Evolutionary conservation across 371 early-diverging fungal species (phyloP).

Genomic region (Mortierella sp.): DNA sequence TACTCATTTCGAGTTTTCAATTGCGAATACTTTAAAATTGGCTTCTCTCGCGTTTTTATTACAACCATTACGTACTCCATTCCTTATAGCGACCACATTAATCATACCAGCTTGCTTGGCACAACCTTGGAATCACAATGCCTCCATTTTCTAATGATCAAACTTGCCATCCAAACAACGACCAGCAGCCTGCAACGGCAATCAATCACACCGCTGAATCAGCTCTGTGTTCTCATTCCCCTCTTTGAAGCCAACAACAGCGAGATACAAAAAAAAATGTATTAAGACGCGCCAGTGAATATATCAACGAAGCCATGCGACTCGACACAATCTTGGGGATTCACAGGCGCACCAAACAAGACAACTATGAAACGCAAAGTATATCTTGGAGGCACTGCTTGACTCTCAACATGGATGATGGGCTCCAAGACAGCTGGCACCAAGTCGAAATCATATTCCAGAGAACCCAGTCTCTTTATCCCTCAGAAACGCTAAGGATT

Average conservation of each 20-base stretch:
- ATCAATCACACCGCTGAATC: background rate
- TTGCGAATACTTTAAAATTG: no score
- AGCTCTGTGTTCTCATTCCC: background rate
- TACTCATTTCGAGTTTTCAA: no score
- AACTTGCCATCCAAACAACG: no score
- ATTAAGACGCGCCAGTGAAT: background rate
- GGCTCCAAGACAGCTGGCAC: background rate
- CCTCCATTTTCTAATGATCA: no score
- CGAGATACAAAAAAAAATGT: background rate
- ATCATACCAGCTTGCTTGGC: no score
- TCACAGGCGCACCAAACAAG: background rate
- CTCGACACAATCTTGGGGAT: background rate
- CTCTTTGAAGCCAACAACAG: background rate
- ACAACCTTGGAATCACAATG: no score
- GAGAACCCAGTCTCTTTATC: background rate
- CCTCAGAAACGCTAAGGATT: background rate
- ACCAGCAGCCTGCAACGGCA: no score
- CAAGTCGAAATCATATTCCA: background rate
- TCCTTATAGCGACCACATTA: no score
- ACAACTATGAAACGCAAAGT: background rate
- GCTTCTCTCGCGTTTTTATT: no score
- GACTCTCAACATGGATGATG: background rate
- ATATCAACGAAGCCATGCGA: background rate
- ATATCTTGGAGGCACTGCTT: background rate
- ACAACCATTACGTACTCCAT: no score